phyloP scores from a whole-genome alignment of 768 basidiomycete species.

The Auricularia heimuer region DNA sequence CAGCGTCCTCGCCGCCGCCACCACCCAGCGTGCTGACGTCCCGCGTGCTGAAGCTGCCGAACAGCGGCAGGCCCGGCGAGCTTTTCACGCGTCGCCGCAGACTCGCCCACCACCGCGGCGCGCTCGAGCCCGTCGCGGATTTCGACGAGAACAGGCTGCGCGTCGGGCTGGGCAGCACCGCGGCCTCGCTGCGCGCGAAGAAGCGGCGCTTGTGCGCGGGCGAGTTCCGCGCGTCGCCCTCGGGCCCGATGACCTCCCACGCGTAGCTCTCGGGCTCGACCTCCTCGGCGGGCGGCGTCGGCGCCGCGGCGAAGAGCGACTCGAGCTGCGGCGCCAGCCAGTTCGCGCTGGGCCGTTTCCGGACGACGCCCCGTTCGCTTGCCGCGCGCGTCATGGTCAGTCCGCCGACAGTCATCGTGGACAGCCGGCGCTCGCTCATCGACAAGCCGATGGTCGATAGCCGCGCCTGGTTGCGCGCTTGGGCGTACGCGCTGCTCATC shows the following conservation, averaged over 20 bases:
- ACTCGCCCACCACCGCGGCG: neutral
- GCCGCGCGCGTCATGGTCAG: neutral
- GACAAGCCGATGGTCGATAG: neutral
- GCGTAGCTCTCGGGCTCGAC: neutral
- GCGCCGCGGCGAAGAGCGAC: neutral
- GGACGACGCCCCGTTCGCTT: neutral
- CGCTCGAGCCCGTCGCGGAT: neutral
- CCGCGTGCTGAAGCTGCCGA: neutral
- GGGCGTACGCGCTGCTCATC: neutral
- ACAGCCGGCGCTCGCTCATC: too few relatives aligned
- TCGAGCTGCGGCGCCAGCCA: neutral
- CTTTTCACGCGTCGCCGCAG: neutral
- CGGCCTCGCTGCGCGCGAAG: neutral
- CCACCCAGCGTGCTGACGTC: neutral
- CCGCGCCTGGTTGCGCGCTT: neutral
- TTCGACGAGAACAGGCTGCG: neutral
- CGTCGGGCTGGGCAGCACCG: neutral
- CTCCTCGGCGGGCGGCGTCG: slow-evolving; percentile 1
- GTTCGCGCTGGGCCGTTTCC: neutral
- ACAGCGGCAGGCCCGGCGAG: neutral
- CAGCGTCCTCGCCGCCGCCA: neutral
- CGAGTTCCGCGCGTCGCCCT: neutral
- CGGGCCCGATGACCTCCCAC: neutral
- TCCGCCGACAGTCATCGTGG: neutral
- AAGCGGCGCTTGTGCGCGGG: neutral